phyloP scores from a whole-genome alignment of 2,329 filamentous ascomycete species.

The Colletotrichum sp. region DNA sequence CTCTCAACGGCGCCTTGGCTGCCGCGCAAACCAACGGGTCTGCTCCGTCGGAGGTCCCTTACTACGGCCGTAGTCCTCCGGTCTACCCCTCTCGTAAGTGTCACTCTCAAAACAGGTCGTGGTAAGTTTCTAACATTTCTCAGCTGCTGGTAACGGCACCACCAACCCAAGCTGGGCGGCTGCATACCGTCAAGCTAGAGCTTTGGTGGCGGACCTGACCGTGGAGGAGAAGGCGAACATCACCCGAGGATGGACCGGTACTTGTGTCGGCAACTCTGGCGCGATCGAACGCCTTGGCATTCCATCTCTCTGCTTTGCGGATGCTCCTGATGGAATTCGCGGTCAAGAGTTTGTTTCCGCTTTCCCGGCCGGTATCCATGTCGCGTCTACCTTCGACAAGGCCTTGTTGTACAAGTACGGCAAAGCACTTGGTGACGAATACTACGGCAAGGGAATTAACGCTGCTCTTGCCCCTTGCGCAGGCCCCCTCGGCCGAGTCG shows the following conservation, averaged over 20 bases:
- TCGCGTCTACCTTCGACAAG: constrained; percentile 56
- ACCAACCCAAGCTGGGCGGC: constrained; percentile 49
- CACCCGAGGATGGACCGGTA: constrained; percentile 37
- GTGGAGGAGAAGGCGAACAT: constrained; percentile 67
- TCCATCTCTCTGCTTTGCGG: constrained; percentile 54
- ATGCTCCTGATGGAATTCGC: constrained; percentile 54
- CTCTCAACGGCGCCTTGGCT: background rate
- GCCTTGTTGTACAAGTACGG: constrained; percentile 44
- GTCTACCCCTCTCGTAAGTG: constrained; percentile 11
- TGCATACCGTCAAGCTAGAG: constrained; percentile 62
- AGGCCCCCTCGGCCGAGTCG: constrained; percentile 34
- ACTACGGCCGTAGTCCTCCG: constrained; percentile 10
- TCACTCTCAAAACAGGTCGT: no score
- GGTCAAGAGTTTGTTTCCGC: constrained; percentile 53
- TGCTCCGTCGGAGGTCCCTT: constrained; percentile 9
- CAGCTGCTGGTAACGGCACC: background rate
- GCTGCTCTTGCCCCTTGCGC: constrained; percentile 38
- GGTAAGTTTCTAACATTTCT: background rate
- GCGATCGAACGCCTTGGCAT: constrained; percentile 48
- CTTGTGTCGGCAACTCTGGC: constrained; percentile 48
- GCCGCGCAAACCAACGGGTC: background rate
- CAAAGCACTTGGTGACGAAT: constrained; percentile 37
- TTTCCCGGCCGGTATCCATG: constrained; percentile 52
- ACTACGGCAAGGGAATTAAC: constrained; percentile 37
- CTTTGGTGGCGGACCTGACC: constrained; percentile 66